A percentile compares a stretch with the other conserved stretches of the same genome.
Conservation (phyloP, 495 filamentous ascomycete genomes). For the Bacidia rubella region DNA sequence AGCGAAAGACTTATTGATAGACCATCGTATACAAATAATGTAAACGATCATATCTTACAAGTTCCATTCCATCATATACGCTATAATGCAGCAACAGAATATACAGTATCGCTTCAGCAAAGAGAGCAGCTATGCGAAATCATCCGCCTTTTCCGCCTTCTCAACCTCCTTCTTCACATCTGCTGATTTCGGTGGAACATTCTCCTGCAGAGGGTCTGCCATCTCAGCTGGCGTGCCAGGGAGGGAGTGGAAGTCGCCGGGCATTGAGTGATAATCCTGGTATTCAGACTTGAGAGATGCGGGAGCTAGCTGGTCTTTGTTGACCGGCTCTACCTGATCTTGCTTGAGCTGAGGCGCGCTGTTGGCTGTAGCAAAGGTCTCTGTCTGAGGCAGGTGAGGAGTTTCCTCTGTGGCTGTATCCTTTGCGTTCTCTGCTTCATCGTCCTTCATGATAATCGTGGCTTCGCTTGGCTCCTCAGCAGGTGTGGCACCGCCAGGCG, state of each 20-base stretch:
- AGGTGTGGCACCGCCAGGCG: not conserved
- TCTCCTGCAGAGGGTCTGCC: constrained; percentile 2
- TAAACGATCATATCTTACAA: no score
- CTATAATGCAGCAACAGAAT: no score
- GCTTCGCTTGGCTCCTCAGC: constrained; percentile 7
- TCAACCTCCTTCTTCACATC: not conserved
- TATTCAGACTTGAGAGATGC: constrained; percentile 22
- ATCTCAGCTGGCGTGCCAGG: constrained; percentile 24
- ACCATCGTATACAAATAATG: no score
- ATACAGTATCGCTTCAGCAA: no score
- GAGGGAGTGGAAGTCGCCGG: not conserved
- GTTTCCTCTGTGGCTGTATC: constrained; percentile 12
- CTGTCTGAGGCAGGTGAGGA: not conserved
- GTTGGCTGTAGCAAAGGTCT: constrained; percentile 1
- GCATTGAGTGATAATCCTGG: constrained; percentile 40
- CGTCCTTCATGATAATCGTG: constrained; percentile 7
- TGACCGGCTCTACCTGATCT: constrained; percentile 5
- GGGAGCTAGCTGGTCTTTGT: no score
- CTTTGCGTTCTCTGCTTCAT: not conserved
- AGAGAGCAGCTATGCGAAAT: constrained; percentile 8
- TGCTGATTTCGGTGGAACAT: not conserved
- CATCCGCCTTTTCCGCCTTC: not conserved
- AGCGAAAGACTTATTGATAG: no score
- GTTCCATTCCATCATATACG: no score
- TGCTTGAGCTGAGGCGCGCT: constrained; percentile 4